These are phyloP conservation scores for Monosporascus sp. DNA, from an alignment of 2,329 filamentous ascomycete genomes.

Conservation along the genomic window DNA sequence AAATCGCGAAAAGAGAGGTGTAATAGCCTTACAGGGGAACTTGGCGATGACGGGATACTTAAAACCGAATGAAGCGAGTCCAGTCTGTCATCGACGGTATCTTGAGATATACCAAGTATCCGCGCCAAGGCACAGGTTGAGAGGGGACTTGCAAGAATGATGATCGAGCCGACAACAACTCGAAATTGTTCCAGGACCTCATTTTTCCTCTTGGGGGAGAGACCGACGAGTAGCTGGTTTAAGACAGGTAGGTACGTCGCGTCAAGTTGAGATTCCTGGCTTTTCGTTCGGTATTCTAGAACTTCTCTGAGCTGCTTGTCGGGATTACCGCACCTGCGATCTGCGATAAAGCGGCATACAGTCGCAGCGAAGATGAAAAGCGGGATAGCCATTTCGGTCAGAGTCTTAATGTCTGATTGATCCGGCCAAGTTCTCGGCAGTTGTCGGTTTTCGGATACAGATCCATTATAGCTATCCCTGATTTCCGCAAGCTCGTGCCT, in stretches of 20 bases:
- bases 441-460: slow-evolving; percentile 2
- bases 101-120: slow-evolving; percentile 2
- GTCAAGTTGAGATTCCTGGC: slow-evolving; percentile 12
- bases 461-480: slow-evolving; percentile 14
- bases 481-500: slow-evolving; percentile 25
- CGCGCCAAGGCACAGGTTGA: neutral
- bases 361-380: slow-evolving; percentile 27
- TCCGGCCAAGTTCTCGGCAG: slow-evolving; percentile 26
- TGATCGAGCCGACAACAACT: slow-evolving; percentile 25
- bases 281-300: neutral
- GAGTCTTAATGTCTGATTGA: slow-evolving; percentile 2
- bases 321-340: slow-evolving; percentile 2
- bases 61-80: slow-evolving; percentile 30
- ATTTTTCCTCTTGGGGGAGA: slow-evolving; percentile 7
- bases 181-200: slow-evolving; percentile 19
- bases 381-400: slow-evolving; percentile 15
- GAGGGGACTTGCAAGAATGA: slow-evolving; percentile 17
- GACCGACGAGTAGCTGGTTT: slow-evolving; percentile 11
- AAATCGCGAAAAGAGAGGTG: slow-evolving; percentile 35
- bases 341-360: slow-evolving; percentile 20
- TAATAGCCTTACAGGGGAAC: slow-evolving; percentile 21
- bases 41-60: slow-evolving; percentile 16
- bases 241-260: slow-evolving; percentile 1
- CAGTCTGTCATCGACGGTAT: slow-evolving; percentile 15
- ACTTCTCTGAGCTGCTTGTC: slow-evolving; percentile 1